Base-by-base conservation (phyloP, 176 grass and related monocot species). In the Typha latifolia region DNA sequence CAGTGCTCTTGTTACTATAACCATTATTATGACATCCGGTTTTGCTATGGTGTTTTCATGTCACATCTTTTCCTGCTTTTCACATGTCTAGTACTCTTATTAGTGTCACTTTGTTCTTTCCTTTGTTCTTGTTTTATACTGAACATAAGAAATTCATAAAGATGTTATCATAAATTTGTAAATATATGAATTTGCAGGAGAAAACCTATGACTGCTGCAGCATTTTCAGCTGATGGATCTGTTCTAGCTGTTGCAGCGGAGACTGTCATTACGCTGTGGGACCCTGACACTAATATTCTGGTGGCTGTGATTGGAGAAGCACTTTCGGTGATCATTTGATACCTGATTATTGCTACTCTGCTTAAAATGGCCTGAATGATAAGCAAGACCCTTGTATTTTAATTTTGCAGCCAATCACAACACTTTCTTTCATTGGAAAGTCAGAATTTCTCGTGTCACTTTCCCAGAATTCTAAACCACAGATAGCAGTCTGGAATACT, bases 211-310 rank as follows among this genome's bases (percentile, higher is more conserved):
- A 84, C 85, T 63, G 84, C 88, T 7, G 86, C 85, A 76, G 81
- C 81, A 18, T 99, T 99, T 80, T 92, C 88, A 55, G 83, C 63
- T 10, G 94, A 99, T 82, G 94, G 94, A 78, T 99, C 94, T 51
- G 89, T 93, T 75, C 89, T 99, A 47, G 94, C 86, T 5, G 84
- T 99, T 79, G 88, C 94, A 19, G 94, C 94, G 48, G 89, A 93
- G 81, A 74, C 67, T 73, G 61, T 78, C 37, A 74, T 99, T 65
- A 99, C 94, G 47, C 61, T 99, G 78, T 99, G 94, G 94, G 94
- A 99, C 68, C 89, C 94, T 48, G 80, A 89, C 61, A 82, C 69
- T 69, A 99, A 93, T n/a, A 23, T 68, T 0, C 89, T 99, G 79
- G 85, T 99, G 63, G 89, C 85, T 18, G 68, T 93, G 12, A 86